Conservation (phyloP, 768 basidiomycete species). For the Rickenella mellea region DNA sequence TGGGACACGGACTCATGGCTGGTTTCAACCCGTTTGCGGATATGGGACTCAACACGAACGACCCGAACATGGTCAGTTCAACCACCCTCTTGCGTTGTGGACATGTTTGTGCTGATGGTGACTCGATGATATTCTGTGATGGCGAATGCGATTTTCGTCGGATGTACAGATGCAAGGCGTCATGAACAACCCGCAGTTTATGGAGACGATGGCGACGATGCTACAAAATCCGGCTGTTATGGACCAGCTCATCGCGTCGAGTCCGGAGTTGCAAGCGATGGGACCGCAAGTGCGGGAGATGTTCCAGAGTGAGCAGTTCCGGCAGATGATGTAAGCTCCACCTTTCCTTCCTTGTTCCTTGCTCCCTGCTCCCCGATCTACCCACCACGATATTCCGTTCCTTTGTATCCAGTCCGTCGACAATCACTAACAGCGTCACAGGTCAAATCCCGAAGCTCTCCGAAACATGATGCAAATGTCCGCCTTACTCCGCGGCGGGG, state of each 20-base stretch:
- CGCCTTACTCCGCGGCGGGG: slow-evolving; percentile 31
- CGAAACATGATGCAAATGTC: slow-evolving; percentile 74
- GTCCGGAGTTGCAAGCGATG: slow-evolving; percentile 70
- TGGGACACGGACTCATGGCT: slow-evolving; percentile 72
- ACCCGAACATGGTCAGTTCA: slow-evolving; percentile 83
- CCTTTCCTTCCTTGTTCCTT: background rate
- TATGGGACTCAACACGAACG: slow-evolving; percentile 84
- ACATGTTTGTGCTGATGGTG: background rate
- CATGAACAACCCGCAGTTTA: slow-evolving; percentile 78
- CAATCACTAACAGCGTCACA: slow-evolving; percentile 15
- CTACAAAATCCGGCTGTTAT: slow-evolving; percentile 86
- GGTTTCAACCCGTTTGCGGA: slow-evolving; percentile 89
- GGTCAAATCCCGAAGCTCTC: slow-evolving; percentile 70
- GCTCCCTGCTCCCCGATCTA: background rate
- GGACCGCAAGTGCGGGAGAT: slow-evolving; percentile 73
- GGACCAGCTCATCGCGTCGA: slow-evolving; percentile 73
- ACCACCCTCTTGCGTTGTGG: background rate
- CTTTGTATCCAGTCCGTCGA: background rate
- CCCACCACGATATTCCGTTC: background rate
- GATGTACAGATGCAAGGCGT: slow-evolving; percentile 63
- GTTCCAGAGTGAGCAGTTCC: slow-evolving; percentile 68
- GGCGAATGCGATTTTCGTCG: background rate
- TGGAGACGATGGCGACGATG: slow-evolving; percentile 79
- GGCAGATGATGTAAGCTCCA: slow-evolving; percentile 58
- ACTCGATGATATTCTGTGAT: background rate